These are phyloP conservation scores for Leishmania guyanensis DNA, from an alignment of 208 protist species.

Conservation along the genomic window DNA sequence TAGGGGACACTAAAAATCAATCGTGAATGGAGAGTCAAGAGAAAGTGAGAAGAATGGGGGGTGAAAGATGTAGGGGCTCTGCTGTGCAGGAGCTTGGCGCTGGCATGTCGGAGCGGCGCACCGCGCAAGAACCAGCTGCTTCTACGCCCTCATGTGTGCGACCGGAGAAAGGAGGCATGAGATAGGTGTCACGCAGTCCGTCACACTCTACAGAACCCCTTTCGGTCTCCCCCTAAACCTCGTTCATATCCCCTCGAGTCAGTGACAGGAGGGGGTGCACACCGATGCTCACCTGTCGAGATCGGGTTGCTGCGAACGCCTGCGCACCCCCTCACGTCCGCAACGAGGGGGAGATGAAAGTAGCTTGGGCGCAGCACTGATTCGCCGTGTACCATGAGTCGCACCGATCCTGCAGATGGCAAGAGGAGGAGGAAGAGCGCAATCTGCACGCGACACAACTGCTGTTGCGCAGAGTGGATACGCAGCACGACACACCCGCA, in stretches of 20 bases:
- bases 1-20: not conserved
- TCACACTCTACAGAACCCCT: not conserved
- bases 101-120: not conserved
- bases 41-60: constrained; percentile 9
- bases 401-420: not conserved
- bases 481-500: constrained; percentile 2
- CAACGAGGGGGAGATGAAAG: not conserved
- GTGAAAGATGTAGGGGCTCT: constrained; percentile 1
- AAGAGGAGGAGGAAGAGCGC: not conserved
- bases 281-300: not conserved
- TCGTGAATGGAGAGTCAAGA: constrained; percentile 2
- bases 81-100: not conserved
- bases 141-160: not conserved
- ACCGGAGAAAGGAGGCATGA: not conserved
- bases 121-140: not conserved
- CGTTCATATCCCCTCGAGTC: not conserved
- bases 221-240: no score
- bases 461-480: not conserved
- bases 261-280: not conserved
- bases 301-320: not conserved
- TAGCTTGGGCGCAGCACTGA: not conserved
- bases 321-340: not conserved
- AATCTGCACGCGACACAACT: not conserved
- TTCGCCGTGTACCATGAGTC: not conserved
- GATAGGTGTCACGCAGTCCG: not conserved